Percentiles rank a stretch among this genome's conserved stretches.
Conservation (phyloP, 1,284 basidiomycete species). For the Apiotrichum montevideense region DNA sequence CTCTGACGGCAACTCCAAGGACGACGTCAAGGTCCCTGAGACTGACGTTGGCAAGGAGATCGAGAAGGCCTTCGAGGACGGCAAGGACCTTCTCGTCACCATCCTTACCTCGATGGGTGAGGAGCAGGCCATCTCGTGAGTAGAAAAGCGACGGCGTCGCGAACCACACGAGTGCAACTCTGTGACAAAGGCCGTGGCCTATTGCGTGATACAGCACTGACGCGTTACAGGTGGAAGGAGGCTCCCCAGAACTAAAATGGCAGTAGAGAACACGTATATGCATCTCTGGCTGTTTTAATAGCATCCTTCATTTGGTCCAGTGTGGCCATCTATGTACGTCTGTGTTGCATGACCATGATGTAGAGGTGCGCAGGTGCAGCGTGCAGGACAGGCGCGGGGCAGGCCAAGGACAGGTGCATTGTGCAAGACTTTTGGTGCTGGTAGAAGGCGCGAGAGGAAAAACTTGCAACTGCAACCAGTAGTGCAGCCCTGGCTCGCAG, state of each 20-base stretch:
- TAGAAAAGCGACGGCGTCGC: not conserved
- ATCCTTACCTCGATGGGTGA: constrained; percentile 82
- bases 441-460: too few relatives aligned
- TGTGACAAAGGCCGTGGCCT: not conserved
- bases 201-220: not conserved
- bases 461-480: too few relatives aligned
- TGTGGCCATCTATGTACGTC: too few relatives aligned
- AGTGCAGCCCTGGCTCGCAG: too few relatives aligned
- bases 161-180: not conserved
- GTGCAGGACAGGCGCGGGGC: too few relatives aligned
- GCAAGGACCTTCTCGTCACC: constrained; percentile 76
- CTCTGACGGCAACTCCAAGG: constrained; percentile 75
- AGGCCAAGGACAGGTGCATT: too few relatives aligned
- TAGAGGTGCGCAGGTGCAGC: too few relatives aligned
- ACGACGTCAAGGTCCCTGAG: constrained; percentile 93
- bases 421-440: too few relatives aligned
- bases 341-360: too few relatives aligned
- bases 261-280: not conserved
- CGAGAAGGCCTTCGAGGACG: constrained; percentile 66
- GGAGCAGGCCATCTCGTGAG: constrained; percentile 68
- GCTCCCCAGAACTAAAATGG: constrained; percentile 52
- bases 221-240: constrained; percentile 56
- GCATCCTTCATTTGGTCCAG: not conserved
- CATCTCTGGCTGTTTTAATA: constrained; percentile 7
- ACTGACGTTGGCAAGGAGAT: constrained; percentile 75